These are phyloP conservation scores for Crotalaria pallida DNA, from an alignment of 306 rosid species.

Conservation along the genomic window DNA sequence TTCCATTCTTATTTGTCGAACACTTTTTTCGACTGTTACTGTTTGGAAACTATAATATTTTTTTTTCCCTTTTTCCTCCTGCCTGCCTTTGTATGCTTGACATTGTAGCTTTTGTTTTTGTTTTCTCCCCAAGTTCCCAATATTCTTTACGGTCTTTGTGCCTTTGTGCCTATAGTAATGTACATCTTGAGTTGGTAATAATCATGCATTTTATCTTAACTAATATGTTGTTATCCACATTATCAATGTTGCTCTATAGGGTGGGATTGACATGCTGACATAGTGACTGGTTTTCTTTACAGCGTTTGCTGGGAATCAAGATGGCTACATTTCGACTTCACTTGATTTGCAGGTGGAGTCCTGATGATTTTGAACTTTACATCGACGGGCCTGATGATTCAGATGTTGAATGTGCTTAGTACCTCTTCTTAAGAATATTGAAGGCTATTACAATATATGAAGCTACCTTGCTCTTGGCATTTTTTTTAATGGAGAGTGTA, in stretches of 20 bases:
- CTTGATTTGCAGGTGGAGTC: constrained; percentile 79
- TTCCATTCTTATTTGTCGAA: not conserved
- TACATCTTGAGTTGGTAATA: not conserved
- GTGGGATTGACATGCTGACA: not conserved
- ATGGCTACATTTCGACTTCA: constrained; percentile 76
- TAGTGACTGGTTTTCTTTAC: constrained; percentile 12
- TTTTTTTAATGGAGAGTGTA: not conserved
- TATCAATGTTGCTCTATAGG: not conserved
- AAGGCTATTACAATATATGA: constrained; percentile 3
- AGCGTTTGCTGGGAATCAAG: constrained; percentile 77
- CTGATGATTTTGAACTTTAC: constrained; percentile 65
- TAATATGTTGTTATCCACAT: too few relatives aligned
- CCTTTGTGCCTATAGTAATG: not conserved
- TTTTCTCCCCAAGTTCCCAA: not conserved
- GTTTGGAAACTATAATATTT: not conserved
- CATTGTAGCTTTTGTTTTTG: not conserved
- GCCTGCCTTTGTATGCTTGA: not conserved
- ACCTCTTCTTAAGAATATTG: not conserved
- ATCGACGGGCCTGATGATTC: constrained; percentile 67
- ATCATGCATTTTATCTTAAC: not conserved
- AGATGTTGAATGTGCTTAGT: constrained; percentile 59
- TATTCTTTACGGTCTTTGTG: not conserved
- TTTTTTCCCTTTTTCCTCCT: not conserved
- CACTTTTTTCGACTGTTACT: not conserved
- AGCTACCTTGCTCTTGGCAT: not conserved